Conservation (phyloP, 352 stramenopile genomes). For the Pythium folliculosum region DNA sequence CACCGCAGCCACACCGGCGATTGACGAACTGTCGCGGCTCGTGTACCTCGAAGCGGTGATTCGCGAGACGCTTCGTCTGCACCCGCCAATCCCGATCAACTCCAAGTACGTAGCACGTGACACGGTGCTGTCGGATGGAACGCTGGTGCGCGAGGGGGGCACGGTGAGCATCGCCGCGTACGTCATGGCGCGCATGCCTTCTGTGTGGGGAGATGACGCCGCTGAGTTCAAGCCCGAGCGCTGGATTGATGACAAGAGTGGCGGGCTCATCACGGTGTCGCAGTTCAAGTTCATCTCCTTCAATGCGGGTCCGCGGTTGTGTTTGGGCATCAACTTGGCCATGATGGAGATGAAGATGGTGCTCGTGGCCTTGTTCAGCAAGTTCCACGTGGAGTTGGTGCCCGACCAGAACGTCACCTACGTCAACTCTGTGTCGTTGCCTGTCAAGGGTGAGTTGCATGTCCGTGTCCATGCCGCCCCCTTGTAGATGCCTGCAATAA, state of each 20-base stretch:
- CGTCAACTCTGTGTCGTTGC: constrained; percentile 45
- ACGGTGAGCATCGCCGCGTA: constrained; percentile 33
- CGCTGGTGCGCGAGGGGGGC: constrained; percentile 24
- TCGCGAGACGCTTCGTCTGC: constrained; percentile 43
- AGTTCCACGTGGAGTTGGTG: constrained; percentile 49
- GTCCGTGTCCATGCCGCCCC: background rate
- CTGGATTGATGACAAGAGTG: constrained; percentile 25
- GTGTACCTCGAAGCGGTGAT: constrained; percentile 51
- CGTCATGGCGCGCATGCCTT: constrained; percentile 30
- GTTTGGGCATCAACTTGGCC: constrained; percentile 59
- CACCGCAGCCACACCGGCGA: constrained; percentile 24
- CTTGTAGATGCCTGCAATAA: too few species aligned
- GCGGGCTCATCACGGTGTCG: constrained; percentile 7
- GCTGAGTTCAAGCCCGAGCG: constrained; percentile 39
- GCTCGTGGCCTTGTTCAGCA: constrained; percentile 47
- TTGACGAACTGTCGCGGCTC: constrained; percentile 48
- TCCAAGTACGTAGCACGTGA: constrained; percentile 28
- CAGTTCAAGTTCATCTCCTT: constrained; percentile 28
- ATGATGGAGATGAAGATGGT: constrained; percentile 83
- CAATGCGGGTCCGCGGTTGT: constrained; percentile 48
- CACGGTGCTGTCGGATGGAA: constrained; percentile 37
- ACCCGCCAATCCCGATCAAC: constrained; percentile 40
- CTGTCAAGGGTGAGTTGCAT: constrained; percentile 40
- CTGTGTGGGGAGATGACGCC: constrained; percentile 40
- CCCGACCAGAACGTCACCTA: constrained; percentile 41